Evolutionary conservation across 495 filamentous ascomycete genomes (phyloP), one percentile per base, ranked within the genome.

Genomic region (Penicillium desertorum): DNA sequence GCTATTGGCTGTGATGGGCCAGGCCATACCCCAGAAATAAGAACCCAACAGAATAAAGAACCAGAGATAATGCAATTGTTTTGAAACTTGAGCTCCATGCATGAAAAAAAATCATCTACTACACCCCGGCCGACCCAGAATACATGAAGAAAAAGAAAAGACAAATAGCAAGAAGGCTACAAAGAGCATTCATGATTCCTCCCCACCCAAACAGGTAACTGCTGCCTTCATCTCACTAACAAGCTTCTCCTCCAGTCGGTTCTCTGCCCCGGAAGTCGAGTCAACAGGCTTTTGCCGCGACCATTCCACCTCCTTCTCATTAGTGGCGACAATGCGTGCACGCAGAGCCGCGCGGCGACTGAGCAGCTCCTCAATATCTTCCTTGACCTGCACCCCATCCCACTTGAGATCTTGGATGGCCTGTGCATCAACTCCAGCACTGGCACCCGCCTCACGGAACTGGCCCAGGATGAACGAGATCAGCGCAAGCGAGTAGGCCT

Each of bases 321-420:
- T 86, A 30, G 85, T 79, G n/a, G 91, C 84, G 58, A 90, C 75
- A 42, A 96, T 79, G 54, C 87, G 79, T 30, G 87, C 82, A 36
- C 88, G 75, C 54, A 96, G 71, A 36, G 79, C 71, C 56, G 77
- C 76, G 46, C 81, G 76, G 20, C 86, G 79, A 41, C 79, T 75
- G 54, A 96, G 69, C 75, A 89, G 88, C 50, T 82, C 86, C 57
- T 93, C 88, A 41, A 92, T 83, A 62, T 92, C 89, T 67, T 94
- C 91, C 63, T 86, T 82, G 54, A 91, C 79, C 23, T 78, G 75
- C 11, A 70, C 75, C 41, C 77, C 77, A 62, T 95, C 89, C 88
- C 89, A 96, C 60, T 81, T 80, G 41, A 95, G 76, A 32, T 82
- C 77, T 51, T 77, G 74, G 12, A 96, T 84, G 17, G 84, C 76